Conservation (phyloP, 305 asterid species). For the Rubia tinctorum region DNA sequence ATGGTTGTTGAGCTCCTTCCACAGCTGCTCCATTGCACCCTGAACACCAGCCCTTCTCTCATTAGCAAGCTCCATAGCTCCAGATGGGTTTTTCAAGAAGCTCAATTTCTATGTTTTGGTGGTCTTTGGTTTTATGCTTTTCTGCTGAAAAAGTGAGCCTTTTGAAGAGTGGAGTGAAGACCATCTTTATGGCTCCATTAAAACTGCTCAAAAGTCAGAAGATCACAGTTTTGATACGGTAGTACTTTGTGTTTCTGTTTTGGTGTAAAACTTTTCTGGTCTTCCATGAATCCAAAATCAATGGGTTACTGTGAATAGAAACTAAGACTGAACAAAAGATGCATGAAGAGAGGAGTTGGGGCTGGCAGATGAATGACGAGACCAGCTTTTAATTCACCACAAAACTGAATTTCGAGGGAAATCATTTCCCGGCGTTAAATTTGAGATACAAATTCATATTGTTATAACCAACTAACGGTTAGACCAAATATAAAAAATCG, state of each 20-base stretch:
- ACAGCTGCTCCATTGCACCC: conserved; percentile 1
- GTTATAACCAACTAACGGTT: too few relatives aligned
- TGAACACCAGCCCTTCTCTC: conserved; percentile 2
- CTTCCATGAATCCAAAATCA: not conserved
- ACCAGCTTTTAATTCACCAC: too few relatives aligned
- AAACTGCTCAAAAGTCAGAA: not conserved
- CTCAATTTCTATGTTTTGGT: too few relatives aligned
- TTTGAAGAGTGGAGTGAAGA: not conserved
- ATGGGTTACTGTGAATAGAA: not conserved
- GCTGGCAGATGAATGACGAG: too few relatives aligned
- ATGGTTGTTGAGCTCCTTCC: not conserved
- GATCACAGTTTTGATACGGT: too few relatives aligned
- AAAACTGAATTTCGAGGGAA: too few relatives aligned
- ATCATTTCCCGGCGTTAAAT: too few relatives aligned
- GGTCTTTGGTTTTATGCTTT: too few relatives aligned
- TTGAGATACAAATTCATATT: too few relatives aligned
- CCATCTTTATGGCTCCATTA: not conserved
- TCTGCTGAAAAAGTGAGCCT: too few relatives aligned
- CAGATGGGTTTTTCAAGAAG: too few relatives aligned
- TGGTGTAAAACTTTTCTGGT: not conserved
- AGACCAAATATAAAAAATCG: too few relatives aligned
- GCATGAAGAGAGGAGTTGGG: not conserved
- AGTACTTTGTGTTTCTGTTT: not conserved
- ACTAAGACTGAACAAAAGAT: not conserved
- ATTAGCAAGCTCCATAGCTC: not conserved